Evolutionary conservation across 352 stramenopile species (phyloP).

Genomic region (Phytophthora pinifolia): DNA sequence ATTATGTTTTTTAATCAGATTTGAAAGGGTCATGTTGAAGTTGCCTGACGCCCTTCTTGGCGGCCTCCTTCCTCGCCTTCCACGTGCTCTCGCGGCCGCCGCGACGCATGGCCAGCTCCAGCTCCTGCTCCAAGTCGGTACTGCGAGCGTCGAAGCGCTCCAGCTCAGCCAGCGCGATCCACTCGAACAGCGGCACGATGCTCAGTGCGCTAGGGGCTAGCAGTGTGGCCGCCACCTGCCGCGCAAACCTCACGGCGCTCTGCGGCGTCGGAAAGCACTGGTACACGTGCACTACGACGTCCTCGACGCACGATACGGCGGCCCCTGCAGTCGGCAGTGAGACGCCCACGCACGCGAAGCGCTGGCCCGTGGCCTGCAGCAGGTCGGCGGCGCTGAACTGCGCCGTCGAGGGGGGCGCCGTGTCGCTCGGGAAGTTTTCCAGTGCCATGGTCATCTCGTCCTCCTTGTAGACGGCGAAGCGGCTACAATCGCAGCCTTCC

Average conservation of each 20-base stretch:
- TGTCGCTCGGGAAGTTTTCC: conserved; percentile 55
- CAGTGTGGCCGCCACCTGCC: conserved; percentile 48
- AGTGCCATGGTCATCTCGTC: conserved; percentile 81
- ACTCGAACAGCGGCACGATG: conserved; percentile 82
- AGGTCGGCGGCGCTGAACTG: conserved; percentile 58
- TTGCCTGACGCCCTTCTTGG: conserved; percentile 45
- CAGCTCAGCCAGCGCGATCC: conserved; percentile 65
- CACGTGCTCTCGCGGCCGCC: conserved; percentile 46
- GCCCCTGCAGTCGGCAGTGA: conserved; percentile 25
- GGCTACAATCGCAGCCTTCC: conserved; percentile 41
- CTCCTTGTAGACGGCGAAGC: conserved; percentile 81
- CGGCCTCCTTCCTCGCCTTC: conserved; percentile 68
- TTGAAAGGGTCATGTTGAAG: not conserved
- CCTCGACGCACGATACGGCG: conserved; percentile 36
- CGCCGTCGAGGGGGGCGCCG: not conserved
- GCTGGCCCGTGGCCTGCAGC: conserved; percentile 58
- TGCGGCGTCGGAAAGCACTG: conserved; percentile 81
- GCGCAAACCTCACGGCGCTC: conserved; percentile 73
- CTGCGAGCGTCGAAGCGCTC: conserved; percentile 69
- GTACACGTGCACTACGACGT: conserved; percentile 71
- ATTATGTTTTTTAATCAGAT: too few species aligned
- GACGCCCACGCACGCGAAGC: conserved; percentile 71
- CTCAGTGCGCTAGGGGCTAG: conserved; percentile 47
- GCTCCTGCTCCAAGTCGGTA: conserved; percentile 61
- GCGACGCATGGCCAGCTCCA: conserved; percentile 50